phyloP scores from a whole-genome alignment of 1,284 basidiomycete species.

The Tilletia indica region DNA sequence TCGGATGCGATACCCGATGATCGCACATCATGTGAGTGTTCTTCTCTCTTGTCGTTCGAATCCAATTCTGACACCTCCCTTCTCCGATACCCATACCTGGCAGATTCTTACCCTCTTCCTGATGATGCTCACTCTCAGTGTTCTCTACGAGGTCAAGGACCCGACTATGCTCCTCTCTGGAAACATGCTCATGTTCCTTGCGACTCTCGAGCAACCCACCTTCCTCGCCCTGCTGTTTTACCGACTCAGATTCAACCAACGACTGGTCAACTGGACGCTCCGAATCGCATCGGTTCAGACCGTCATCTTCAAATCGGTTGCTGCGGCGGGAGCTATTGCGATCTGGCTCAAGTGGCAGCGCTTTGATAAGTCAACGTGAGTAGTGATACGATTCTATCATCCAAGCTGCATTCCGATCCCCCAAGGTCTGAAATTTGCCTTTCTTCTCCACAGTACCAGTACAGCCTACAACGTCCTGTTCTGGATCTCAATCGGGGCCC shows the following conservation, averaged over 20 bases:
- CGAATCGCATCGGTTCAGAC: conserved; percentile 28
- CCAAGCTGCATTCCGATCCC: too few species aligned
- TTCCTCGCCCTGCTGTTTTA: conserved; percentile 34
- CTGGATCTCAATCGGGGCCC: conserved; percentile 29
- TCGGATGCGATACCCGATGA: conserved; percentile 32
- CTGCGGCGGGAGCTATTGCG: conserved; percentile 26
- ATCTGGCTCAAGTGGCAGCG: conserved; percentile 29
- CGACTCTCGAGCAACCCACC: conserved; percentile 32
- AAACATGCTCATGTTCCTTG: conserved; percentile 32
- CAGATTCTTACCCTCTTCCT: conserved; percentile 30
- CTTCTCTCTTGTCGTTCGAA: too few species aligned
- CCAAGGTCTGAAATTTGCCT: too few species aligned
- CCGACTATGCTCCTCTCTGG: conserved; percentile 29
- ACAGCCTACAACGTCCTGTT: conserved; percentile 26
- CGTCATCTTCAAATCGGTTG: conserved; percentile 32
- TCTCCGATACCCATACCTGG: neutral
- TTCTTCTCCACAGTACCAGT: neutral
- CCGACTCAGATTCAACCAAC: conserved; percentile 22
- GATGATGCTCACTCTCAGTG: conserved; percentile 22
- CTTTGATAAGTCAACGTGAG: neutral
- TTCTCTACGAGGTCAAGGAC: conserved; percentile 29
- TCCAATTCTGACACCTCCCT: neutral
- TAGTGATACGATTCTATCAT: too few species aligned
- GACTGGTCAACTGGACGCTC: conserved; percentile 22
- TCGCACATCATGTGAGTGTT: conserved; percentile 25